Conservation (phyloP, 2,329 filamentous ascomycete species). For the Cercospora brassicicola region DNA sequence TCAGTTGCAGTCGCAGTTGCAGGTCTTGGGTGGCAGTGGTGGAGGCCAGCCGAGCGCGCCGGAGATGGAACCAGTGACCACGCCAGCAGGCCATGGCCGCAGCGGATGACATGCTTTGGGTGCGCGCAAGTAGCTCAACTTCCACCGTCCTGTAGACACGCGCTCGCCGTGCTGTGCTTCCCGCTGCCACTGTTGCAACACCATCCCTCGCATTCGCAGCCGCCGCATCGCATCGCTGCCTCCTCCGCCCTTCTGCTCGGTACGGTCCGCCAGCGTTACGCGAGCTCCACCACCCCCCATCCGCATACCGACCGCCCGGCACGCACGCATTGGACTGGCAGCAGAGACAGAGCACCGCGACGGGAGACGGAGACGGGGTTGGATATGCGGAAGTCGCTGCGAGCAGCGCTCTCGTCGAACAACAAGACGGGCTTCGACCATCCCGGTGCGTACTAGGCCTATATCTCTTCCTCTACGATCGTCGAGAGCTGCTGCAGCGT, state of each 20-base stretch:
- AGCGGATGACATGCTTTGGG: background rate
- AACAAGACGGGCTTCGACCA: constrained; percentile 7
- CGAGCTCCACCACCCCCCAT: background rate
- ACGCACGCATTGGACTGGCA: background rate
- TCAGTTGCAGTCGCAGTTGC: background rate
- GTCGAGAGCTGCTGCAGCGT: constrained; percentile 2
- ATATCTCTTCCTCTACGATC: background rate
- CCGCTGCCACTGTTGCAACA: background rate
- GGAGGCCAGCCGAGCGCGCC: background rate
- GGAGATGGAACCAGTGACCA: background rate
- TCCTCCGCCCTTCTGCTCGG: background rate
- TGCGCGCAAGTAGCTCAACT: background rate
- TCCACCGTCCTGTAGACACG: background rate
- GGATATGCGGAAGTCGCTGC: constrained; percentile 8
- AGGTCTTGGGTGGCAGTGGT: background rate
- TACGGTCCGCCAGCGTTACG: background rate
- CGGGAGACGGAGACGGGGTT: background rate
- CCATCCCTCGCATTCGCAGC: background rate
- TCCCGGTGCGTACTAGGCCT: constrained; percentile 3
- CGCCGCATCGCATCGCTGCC: background rate
- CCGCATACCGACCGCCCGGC: background rate
- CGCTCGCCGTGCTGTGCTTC: background rate
- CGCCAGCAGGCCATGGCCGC: background rate
- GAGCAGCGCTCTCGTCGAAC: constrained; percentile 7
- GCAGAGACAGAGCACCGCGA: background rate